A percentile compares a stretch with the other conserved stretches of the same genome.
Evolutionary conservation across 257 asterid genomes (phyloP).

Genomic region (Gentiana macrophylla): DNA sequence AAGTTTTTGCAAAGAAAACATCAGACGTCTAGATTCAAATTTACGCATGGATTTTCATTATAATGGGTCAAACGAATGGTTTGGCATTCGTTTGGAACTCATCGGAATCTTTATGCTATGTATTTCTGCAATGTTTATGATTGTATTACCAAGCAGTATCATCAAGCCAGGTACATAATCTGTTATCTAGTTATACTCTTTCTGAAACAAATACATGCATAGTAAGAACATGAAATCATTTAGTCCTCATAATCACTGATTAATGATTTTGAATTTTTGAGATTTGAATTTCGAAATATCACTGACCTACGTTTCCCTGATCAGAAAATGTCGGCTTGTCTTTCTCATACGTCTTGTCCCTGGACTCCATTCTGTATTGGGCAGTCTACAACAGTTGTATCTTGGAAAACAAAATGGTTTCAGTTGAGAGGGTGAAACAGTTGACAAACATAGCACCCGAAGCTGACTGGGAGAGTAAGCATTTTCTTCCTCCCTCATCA

Average conservation of each 20-base stretch:
- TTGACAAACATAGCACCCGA: constrained; percentile 71
- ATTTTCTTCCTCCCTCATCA: constrained; percentile 47
- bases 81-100: constrained; percentile 81
- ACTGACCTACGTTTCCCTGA: constrained; percentile 12
- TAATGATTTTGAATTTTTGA: too few species aligned
- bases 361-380: constrained; percentile 56
- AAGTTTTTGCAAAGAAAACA: constrained; percentile 56
- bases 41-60: constrained; percentile 91
- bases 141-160: constrained; percentile 84
- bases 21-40: constrained; percentile 60
- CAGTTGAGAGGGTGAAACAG: constrained; percentile 93
- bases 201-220: too few species aligned
- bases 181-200: too few species aligned
- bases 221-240: too few species aligned
- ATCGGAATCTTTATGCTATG: constrained; percentile 82
- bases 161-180: constrained; percentile 65
- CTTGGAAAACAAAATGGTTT: constrained; percentile 88
- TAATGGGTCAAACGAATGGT: constrained; percentile 90
- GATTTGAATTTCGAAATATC: too few species aligned
- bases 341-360: constrained; percentile 81
- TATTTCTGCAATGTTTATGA: constrained; percentile 65
- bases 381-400: constrained; percentile 68
- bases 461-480: constrained; percentile 72
- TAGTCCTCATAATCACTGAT: too few species aligned
- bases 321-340: constrained; percentile 87